These are phyloP conservation scores for Epichloe hybrida DNA, from an alignment of 2,329 filamentous ascomycete species.

Conservation along the genomic window DNA sequence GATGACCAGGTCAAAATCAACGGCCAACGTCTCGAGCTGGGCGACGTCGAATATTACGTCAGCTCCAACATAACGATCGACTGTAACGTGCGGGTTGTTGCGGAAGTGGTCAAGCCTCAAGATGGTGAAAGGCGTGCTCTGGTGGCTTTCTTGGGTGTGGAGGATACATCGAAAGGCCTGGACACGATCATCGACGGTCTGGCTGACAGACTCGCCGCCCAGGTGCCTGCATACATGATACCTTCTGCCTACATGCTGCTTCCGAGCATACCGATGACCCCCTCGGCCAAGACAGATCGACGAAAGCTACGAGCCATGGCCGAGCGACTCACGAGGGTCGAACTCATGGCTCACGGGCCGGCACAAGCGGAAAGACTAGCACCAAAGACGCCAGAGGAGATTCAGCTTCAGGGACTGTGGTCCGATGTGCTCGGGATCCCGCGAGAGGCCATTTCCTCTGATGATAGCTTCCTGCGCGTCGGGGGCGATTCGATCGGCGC, in stretches of 20 bases:
- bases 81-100: background rate
- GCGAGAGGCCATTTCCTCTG: constrained; percentile 1
- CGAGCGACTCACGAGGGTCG: constrained; percentile 4
- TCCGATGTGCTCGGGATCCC: constrained; percentile 4
- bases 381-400: background rate
- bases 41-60: constrained; percentile 3
- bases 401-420: constrained; percentile 6
- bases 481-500: constrained; percentile 7
- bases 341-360: background rate
- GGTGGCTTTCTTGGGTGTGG: background rate
- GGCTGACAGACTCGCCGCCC: background rate
- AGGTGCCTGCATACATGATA: constrained; percentile 7
- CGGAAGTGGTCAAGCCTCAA: background rate
- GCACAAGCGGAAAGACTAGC: background rate
- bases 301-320: constrained; percentile 4
- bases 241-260: constrained; percentile 7
- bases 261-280: constrained; percentile 7
- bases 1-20: constrained; percentile 42
- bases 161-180: background rate
- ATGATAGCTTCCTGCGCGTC: constrained; percentile 6
- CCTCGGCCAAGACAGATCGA: constrained; percentile 11
- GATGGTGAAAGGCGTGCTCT: background rate
- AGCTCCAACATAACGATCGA: background rate
- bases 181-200: background rate
- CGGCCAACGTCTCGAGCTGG: constrained; percentile 21